Evolutionary conservation across 148 eudicot species (phyloP), one percentile per base, ranked within the genome.

Genomic region (Simmondsia chinensis): DNA sequence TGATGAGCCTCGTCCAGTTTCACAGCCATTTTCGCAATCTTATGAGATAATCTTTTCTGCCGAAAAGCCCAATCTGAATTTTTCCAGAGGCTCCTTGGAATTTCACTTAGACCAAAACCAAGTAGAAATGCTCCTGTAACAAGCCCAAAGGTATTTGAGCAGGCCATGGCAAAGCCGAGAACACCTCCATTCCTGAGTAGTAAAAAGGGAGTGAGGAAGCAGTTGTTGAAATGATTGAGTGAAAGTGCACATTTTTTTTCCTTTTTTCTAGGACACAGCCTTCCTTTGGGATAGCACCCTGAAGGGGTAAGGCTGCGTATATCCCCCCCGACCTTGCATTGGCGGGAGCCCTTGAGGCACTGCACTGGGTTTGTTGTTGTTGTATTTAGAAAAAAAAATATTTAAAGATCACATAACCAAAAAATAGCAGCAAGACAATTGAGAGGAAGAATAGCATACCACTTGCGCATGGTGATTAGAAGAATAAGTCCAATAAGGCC

Each of bases 101-200:
- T 82, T 67, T 89, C 97, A 61, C 88, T 79, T 64, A 89, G 69
- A 40, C 94, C 97, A 79, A 89, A 89, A 61, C 97, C 97, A 65
- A 89, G 97, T 65, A 89, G 81, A 77, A 89, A 78, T 52, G 82
- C 83, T 57, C 97, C 97, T 10, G 95, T 89, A 52, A 89, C 95
- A 54, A 89, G 97, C 58, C 97, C 97, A 62, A 89, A 89, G 7
- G 97, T 89, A 61, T 89, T 89, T 30, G 97, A 89, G 73, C 95
- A 81, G 17, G 86, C 97, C 97, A 89, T 89, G 23, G 95, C 95
- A 57, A 79, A 74, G 59, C 82, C 95, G 49, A 81, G 43, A 50
- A 77, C 58, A 55, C 75, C 78, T 32, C 73, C 75, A 44, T 56
- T 48, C 95, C 97, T 89, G 73, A 45, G 42, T 55, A 22, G 8